Percentiles rank a stretch among this genome's conserved stretches.
Evolutionary conservation across 2,329 filamentous ascomycete genomes (phyloP).

Genomic region (Coniochaeta prunicola): DNA sequence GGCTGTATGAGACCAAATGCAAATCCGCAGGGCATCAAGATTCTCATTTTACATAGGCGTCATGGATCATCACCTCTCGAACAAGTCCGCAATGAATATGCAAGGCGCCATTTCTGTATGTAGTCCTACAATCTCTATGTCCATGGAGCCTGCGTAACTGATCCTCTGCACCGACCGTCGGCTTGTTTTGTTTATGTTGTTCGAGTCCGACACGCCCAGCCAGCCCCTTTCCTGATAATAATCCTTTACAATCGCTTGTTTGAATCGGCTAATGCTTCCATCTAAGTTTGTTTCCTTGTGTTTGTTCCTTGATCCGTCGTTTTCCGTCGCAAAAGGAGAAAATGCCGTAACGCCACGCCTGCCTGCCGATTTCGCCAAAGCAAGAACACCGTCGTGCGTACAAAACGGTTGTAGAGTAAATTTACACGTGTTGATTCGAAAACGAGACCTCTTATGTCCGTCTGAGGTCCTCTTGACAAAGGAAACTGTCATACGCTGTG

Average conservation of each 20-base stretch:
- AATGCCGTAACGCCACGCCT: neutral
- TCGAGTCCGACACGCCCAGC: neutral
- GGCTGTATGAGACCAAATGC: no score
- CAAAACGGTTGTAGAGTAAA: neutral
- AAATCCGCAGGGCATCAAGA: no score
- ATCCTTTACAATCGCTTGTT: neutral
- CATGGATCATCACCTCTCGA: neutral
- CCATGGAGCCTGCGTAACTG: neutral
- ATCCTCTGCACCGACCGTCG: neutral
- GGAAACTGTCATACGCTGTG: neutral
- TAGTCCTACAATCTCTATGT: neutral
- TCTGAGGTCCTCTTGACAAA: neutral
- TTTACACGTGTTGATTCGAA: neutral
- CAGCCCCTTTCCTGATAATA: neutral
- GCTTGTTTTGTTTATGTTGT: slow-evolving; percentile 2
- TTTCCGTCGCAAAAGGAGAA: slow-evolving; percentile 5
- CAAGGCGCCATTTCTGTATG: neutral
- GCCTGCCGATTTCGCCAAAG: neutral
- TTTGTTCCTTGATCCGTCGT: neutral
- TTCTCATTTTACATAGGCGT: no score
- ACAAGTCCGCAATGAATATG: neutral
- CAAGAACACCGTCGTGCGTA: neutral
- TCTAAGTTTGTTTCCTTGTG: neutral
- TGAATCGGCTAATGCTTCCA: neutral
- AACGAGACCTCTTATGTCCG: neutral